Percentiles rank a stretch among this genome's conserved stretches.
phyloP scores from a whole-genome alignment of 202 grass and related monocot species.

The Eragrostis tef region DNA sequence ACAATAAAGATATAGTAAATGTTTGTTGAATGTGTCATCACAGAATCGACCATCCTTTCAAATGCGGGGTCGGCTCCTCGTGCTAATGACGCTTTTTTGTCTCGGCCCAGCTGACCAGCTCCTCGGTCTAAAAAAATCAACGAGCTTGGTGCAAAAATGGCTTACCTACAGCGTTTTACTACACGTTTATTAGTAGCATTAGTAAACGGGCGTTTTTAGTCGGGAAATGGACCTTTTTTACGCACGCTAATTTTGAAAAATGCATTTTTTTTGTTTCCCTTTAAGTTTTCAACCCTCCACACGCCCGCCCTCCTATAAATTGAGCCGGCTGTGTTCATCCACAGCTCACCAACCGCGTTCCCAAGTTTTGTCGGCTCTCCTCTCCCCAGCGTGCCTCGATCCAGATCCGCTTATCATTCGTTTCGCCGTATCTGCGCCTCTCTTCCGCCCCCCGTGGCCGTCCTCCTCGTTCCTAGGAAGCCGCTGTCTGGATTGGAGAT shows the following conservation, averaged over 20 bases:
- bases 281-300: background rate
- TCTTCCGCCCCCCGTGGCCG: background rate
- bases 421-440: background rate
- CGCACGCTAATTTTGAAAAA: background rate
- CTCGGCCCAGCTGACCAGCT: too few relatives aligned
- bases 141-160: too few relatives aligned
- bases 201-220: background rate
- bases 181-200: background rate
- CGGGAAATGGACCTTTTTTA: background rate
- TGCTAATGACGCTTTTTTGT: too few relatives aligned
- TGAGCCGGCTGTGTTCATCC: conserved; percentile 5
- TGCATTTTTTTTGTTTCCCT: background rate
- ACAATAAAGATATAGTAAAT: too few relatives aligned
- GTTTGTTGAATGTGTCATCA: background rate
- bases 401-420: background rate
- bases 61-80: too few relatives aligned
- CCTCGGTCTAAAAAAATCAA: too few relatives aligned
- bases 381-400: background rate
- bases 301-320: background rate
- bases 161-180: too few relatives aligned
- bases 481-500: background rate
- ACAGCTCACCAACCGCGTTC: conserved; percentile 25
- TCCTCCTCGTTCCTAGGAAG: background rate
- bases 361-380: conserved; percentile 2
- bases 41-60: background rate